Evolutionary conservation across 1,284 basidiomycete genomes (phyloP), one percentile per base, ranked within the genome.

Genomic region (Rugosomyces carneus): DNA sequence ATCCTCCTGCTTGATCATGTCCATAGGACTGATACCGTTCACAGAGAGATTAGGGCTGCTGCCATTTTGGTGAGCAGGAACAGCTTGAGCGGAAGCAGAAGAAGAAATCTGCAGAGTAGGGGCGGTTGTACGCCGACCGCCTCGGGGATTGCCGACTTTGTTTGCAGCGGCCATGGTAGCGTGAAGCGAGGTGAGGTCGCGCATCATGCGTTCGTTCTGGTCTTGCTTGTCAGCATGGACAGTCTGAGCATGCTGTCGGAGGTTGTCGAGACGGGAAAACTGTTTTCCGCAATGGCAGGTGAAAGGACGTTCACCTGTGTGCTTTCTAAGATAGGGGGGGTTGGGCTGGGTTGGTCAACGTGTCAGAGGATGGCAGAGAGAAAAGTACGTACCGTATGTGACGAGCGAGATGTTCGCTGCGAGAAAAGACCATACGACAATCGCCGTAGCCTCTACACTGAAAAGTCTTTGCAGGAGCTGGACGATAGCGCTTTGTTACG

Each of bases 261-360:
- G 78, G 62, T 98, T 98, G 71, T 98, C 94, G 60, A 97, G 84
- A 19, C 94, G 84, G 13, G 92, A 95, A 62, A 98, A 97, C 50
- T 94, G 86, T 64, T 96, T 95, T 21, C 83, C 81, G 70, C 94
- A 98, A 61, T 97, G 93, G 63, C 94, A 98, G 39, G 82, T 81
- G 68, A 97, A 97, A 3, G 94, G 94, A 5, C 93, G 80, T 63
- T 97, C 94, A 50, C 94, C 94, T 13, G 94, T 97, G 65, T 97
- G 94, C 76, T 97, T 97, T 56, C 93, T 95, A 31, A 4, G 7
- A n/a, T 31, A 31, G 8, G 29, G 29, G 29, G 3, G 13, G 13
- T 31, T 31, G 29, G 29, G 42, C 18, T 40, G 38, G 42, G 29
- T 37, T 27, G 15, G 15, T 16, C 24, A 35, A 35, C 24, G 31